phyloP scores from a whole-genome alignment of 306 rosid species.

The Fragaria vesca region DNA sequence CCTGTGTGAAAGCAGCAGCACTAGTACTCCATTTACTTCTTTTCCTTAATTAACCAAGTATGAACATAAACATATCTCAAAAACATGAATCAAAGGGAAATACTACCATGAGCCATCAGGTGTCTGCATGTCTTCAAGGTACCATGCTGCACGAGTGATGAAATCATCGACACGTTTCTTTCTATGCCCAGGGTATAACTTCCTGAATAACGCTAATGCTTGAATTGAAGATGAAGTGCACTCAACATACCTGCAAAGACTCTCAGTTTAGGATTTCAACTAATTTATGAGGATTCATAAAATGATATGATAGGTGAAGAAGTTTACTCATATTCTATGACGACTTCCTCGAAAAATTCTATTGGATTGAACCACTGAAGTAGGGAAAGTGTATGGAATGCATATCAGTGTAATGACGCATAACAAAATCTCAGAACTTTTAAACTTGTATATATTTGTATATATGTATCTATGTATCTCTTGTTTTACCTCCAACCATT shows the following conservation, averaged over 20 bases:
- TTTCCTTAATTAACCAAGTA: background rate
- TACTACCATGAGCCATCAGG: background rate
- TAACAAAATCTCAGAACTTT: background rate
- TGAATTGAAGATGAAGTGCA: conserved; percentile 37
- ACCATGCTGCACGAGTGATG: conserved; percentile 25
- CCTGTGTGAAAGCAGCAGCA: background rate
- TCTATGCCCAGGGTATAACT: conserved; percentile 32
- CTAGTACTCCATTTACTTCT: background rate
- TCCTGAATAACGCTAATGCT: conserved; percentile 28
- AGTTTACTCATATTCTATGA: conserved; percentile 40
- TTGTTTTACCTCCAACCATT: conserved; percentile 25
- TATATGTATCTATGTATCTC: background rate
- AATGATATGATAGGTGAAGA: background rate
- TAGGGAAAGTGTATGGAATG: background rate
- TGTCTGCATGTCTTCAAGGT: conserved; percentile 22
- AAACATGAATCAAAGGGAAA: background rate
- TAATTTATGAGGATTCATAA: background rate
- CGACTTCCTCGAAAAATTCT: conserved; percentile 29
- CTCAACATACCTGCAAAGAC: conserved; percentile 30
- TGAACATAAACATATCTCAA: background rate
- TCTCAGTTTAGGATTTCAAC: background rate
- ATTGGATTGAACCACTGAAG: conserved; percentile 42
- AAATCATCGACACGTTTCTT: conserved; percentile 27
- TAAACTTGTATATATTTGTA: background rate
- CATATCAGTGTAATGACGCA: background rate